Base-by-base conservation (phyloP, 768 basidiomycete genomes). In the Leccinum incarnatum region DNA sequence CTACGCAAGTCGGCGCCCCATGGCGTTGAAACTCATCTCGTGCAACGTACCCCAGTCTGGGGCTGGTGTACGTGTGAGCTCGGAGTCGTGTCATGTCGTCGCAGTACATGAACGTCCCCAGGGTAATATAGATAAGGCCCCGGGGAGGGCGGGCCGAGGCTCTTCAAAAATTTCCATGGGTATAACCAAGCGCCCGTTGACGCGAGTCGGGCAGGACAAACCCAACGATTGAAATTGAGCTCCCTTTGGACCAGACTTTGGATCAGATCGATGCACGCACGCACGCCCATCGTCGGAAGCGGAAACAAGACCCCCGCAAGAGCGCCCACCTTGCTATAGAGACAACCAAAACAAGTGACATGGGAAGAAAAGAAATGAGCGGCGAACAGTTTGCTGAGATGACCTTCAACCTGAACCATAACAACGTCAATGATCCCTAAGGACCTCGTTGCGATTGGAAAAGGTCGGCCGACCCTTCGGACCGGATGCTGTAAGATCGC, bases 291-390 rank as follows among this genome's bases (percentile, higher is more conserved):
- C 11, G 19, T 45, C 42, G 6, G 62, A 54, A 47, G 6, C 34
- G 27, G 14, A 40, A 34, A 42, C 8, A 23, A 30, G 25, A 50
- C n/a, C 25, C 36, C 25, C 17, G 17, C 27, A 27, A 25, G 27
- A 7, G 10, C 48, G 27, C 15, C 27, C 17, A 15, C 32, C 32
- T 34, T 17, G 8, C 8, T 40, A 40, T 42, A 56, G 25, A 50
- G 53, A 47, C 19, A 53, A 27, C 19, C 19, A 19, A 19, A 21
- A 19, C 42, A 47, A 53, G 3, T 55, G 63, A 57, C 63, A 65
- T 65, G 65, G 49, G 65, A 67, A 67, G 57, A 42, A 25, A 53
- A 17, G 53, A 42, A 32, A 32, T 19, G 17, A 51, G 12, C 50
- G 50, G n/a, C 29, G 47, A 21, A 15, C 14, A 5, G 42, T 19